phyloP scores from a whole-genome alignment of 108 stramenopile species.

The Pelagomonas calceolata region DNA sequence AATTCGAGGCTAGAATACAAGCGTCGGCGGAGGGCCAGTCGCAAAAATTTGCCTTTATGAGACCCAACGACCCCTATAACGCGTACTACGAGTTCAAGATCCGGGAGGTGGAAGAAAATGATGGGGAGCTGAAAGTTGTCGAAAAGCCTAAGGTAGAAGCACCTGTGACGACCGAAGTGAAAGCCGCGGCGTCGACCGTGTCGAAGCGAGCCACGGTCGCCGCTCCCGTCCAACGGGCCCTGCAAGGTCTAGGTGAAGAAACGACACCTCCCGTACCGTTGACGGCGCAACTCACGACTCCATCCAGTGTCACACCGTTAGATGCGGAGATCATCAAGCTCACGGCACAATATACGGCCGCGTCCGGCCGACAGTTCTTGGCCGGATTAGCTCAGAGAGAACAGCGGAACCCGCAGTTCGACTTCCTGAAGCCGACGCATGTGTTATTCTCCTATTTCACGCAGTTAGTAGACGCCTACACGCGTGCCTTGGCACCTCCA shows the following conservation, averaged over 20 bases:
- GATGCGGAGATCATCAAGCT: constrained; percentile 67
- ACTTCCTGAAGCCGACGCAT: constrained; percentile 85
- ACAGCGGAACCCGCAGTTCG: constrained; percentile 74
- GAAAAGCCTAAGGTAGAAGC: not conserved
- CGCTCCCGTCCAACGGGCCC: too few relatives aligned
- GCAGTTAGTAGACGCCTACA: constrained; percentile 85
- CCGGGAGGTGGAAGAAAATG: constrained; percentile 23
- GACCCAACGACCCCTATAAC: constrained; percentile 76
- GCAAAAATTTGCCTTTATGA: constrained; percentile 93
- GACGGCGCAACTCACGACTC: constrained; percentile 66
- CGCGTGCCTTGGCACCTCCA: constrained; percentile 52
- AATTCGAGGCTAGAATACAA: constrained; percentile 73
- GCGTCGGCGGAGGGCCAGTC: constrained; percentile 67
- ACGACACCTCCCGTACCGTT: too few relatives aligned
- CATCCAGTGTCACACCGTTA: constrained; percentile 14
- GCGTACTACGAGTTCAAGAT: constrained; percentile 94
- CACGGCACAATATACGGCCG: constrained; percentile 88
- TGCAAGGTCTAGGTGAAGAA: too few relatives aligned
- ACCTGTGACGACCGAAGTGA: not conserved
- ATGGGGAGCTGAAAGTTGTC: not conserved
- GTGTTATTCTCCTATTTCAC: constrained; percentile 88
- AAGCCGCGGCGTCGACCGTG: constrained; percentile 1
- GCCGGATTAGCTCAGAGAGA: constrained; percentile 60
- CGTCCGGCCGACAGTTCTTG: constrained; percentile 62
- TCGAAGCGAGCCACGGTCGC: too few relatives aligned